Conservation (phyloP, 1,284 basidiomycete species). For the Trametes polyzona region DNA sequence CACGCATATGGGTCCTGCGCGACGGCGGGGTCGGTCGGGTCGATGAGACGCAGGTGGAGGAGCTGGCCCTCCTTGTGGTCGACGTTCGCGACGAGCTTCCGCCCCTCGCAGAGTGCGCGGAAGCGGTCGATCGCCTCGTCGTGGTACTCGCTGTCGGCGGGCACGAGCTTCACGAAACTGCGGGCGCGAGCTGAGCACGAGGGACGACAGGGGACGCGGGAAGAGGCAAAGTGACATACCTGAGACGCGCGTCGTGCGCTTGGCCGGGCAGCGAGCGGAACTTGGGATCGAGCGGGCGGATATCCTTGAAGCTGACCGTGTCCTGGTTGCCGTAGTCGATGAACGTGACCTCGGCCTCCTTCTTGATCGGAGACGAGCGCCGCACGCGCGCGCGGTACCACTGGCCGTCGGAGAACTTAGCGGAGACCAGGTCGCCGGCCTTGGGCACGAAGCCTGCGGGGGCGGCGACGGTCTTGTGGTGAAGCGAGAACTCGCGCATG, state of each 20-base stretch:
- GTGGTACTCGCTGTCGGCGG: slow-evolving; percentile 82
- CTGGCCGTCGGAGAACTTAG: slow-evolving; percentile 86
- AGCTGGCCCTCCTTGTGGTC: slow-evolving; percentile 81
- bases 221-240: slow-evolving; percentile 45
- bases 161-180: slow-evolving; percentile 86
- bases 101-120: slow-evolving; percentile 82
- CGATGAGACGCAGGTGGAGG: slow-evolving; percentile 87
- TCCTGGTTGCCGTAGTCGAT: slow-evolving; percentile 93
- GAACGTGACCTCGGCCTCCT: slow-evolving; percentile 86
- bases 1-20: slow-evolving; percentile 74
- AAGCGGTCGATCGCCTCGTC: slow-evolving; percentile 86
- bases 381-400: slow-evolving; percentile 96
- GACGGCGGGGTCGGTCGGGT: slow-evolving; percentile 73
- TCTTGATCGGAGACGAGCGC: slow-evolving; percentile 80
- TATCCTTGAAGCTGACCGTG: slow-evolving; percentile 72
- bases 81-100: slow-evolving; percentile 88
- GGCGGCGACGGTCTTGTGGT: slow-evolving; percentile 71
- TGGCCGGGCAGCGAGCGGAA: slow-evolving; percentile 87
- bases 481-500: slow-evolving; percentile 90
- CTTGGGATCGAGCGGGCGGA: slow-evolving; percentile 83
- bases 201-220: background rate
- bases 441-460: slow-evolving; percentile 75
- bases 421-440: slow-evolving; percentile 89
- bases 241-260: slow-evolving; percentile 81
- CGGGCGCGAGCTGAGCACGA: background rate